phyloP scores from a whole-genome alignment of 2,329 filamentous ascomycete genomes.

The Epichloe gansuensis region DNA sequence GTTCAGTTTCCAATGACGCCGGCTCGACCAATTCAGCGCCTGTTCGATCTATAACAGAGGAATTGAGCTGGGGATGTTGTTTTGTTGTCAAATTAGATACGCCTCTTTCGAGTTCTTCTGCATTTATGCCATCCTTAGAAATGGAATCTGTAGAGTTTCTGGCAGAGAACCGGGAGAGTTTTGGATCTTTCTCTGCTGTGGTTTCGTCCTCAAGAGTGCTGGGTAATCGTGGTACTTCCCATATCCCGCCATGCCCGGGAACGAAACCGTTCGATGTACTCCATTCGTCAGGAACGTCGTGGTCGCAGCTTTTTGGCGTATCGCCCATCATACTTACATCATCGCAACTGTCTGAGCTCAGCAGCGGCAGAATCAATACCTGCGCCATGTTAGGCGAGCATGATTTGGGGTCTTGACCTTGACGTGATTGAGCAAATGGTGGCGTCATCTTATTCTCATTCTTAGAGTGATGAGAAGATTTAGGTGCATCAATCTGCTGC shows the following conservation, averaged over 20 bases:
- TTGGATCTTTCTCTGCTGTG: background rate
- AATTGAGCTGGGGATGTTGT: background rate
- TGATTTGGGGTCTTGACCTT: background rate
- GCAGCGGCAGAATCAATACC: background rate
- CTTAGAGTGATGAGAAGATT: background rate
- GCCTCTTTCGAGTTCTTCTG: background rate
- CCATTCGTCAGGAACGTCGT: background rate
- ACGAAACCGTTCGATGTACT: background rate
- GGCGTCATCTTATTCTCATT: background rate
- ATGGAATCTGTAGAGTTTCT: background rate
- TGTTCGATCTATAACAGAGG: background rate
- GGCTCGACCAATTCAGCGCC: background rate
- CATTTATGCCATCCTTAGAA: background rate
- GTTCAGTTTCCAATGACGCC: background rate
- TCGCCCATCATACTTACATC: background rate
- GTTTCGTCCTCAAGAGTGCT: background rate
- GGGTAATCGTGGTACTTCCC: background rate
- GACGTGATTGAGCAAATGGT: background rate
- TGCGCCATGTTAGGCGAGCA: background rate
- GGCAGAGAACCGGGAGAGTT: background rate
- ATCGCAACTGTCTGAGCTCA: background rate
- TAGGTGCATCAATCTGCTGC: background rate
- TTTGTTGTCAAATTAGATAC: background rate
- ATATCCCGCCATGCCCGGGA: background rate
- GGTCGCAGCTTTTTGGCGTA: background rate